Percentiles rank a stretch among this genome's conserved stretches.
Conservation (phyloP, 441 rosid species). For the Corymbia calophylla region DNA sequence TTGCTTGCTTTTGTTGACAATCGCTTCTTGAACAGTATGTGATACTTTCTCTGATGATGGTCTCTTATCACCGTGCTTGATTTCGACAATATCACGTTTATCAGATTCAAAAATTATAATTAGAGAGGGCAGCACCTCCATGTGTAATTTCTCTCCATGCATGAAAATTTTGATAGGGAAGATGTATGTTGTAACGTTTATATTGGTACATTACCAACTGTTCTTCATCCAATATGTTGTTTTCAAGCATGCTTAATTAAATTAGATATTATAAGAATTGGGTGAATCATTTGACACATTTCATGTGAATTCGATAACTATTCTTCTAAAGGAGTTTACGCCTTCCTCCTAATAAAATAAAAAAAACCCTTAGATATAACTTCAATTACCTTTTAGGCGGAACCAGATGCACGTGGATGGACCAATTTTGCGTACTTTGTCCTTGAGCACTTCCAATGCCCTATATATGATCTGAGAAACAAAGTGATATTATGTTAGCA, state of each 20-base stretch:
- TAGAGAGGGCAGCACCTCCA: not conserved
- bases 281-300: not conserved
- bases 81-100: not conserved
- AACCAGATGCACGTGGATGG: not conserved
- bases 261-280: not conserved
- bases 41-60: not conserved
- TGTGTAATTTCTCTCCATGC: not conserved
- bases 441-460: not conserved
- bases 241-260: not conserved
- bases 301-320: not conserved
- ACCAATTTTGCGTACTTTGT: not conserved
- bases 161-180: not conserved
- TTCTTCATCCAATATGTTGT: not conserved
- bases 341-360: not conserved
- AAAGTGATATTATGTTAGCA: not conserved
- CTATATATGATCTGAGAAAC: not conserved
- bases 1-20: not conserved
- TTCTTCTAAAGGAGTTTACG: not conserved
- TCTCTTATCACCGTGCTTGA: not conserved
- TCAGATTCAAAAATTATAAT: not conserved
- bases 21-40: not conserved
- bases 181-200: not conserved
- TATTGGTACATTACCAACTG: no score
- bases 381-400: fast-evolving
- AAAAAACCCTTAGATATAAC: not conserved